Conservation (phyloP, 1,284 basidiomycete genomes). For the Athelia psychrophila region DNA sequence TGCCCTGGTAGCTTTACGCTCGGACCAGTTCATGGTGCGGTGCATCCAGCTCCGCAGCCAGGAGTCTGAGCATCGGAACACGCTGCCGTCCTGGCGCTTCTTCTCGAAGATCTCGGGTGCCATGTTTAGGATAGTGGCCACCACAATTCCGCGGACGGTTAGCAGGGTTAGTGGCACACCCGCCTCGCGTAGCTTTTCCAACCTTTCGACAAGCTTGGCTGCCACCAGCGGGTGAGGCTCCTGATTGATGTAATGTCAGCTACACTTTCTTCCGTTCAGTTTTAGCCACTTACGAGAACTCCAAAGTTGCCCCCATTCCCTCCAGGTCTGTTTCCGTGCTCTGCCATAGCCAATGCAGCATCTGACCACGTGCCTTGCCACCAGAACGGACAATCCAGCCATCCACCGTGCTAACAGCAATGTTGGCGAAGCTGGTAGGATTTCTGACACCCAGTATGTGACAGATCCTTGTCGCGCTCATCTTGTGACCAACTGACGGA, state of each 20-base stretch:
- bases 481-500: background rate
- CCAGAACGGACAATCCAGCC: background rate
- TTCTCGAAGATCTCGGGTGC: constrained; percentile 1
- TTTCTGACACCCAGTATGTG: background rate
- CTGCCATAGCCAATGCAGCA: background rate
- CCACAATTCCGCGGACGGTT: background rate
- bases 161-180: background rate
- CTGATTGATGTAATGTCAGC: background rate
- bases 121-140: background rate
- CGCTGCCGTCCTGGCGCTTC: background rate
- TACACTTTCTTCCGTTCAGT: background rate
- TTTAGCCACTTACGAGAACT: background rate
- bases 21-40: background rate
- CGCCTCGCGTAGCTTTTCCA: background rate
- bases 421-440: background rate
- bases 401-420: background rate
- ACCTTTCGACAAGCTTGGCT: background rate
- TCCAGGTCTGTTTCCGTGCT: background rate
- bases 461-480: background rate
- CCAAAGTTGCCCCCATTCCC: background rate
- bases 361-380: background rate
- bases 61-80: background rate
- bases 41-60: background rate
- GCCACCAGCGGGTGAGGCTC: background rate
- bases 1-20: constrained; percentile 13